Evolutionary conservation across 2,329 filamentous ascomycete species (phyloP), one percentile per base, ranked within the genome.

Genomic region (Fusarium protoensiforme): DNA sequence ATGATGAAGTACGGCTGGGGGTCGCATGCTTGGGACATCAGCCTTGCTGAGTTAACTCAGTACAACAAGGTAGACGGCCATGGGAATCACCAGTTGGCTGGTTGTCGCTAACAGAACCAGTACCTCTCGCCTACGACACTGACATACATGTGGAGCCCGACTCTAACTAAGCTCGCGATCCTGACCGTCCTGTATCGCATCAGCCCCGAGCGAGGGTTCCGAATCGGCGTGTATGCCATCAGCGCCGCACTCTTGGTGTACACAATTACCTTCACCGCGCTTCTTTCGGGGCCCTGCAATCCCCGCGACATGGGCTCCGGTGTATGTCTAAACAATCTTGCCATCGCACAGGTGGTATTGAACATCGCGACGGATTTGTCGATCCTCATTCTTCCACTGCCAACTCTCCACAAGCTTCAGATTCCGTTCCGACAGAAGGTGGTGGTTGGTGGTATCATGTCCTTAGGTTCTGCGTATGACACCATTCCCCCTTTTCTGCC

Each of bases 1-100:
- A 61, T 57, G 22, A 68, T 68, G 66, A 35, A 61, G n/a, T 61
- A 68, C 10, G 66, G 66, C 29, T 68, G 66, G 66, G 66, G 66
- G 3, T 46, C 39, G 16, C 66, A 65, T 36, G 62, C 62, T 14
- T 68, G 66, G 66, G 66, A 68, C n/a, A 65, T 68, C 10, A 61
- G 57, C 9, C 24, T 68, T 3, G 62, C 58, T 13, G 66, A 68
- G 29, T 39, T 61, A 9, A 16, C 36, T 8, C 20, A 62, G 9
- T 68, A 65, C 29, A 62, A 65, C 58, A 67, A 64, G 18, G 65
- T 67, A 53, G 41, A 54, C 13, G 6, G 18, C 14, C n/a, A 24
- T 16, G 18, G 2, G 5, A 9, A 9, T 29, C 11, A 33, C 5
- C 24, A 24, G 24, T 22, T 24, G 5, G n/a, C 5, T 10, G 10